Conservation (phyloP, 2,329 filamentous ascomycete species). For the Aureobasidium leucospermi region DNA sequence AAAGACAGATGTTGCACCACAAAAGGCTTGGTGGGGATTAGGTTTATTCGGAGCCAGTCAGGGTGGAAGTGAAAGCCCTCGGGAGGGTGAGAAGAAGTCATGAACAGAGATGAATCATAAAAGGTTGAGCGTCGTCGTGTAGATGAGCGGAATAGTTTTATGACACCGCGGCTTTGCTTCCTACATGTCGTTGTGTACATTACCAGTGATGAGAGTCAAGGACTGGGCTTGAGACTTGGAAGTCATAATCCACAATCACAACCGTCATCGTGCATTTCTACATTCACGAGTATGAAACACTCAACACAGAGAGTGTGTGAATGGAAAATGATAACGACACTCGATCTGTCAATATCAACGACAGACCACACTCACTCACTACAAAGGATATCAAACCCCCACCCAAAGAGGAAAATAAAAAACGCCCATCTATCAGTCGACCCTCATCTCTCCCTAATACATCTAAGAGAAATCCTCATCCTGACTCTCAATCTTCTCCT, state of each 20-base stretch:
- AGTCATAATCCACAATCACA: too few species aligned
- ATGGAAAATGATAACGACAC: too few species aligned
- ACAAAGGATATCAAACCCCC: conserved; percentile 5
- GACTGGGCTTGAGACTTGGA: too few species aligned
- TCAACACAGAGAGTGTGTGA: too few species aligned
- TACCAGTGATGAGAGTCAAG: too few species aligned
- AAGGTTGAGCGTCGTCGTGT: neutral
- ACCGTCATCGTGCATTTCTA: too few species aligned
- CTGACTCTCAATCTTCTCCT: conserved; percentile 69
- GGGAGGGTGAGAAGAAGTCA: neutral
- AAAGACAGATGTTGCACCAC: conserved; percentile 12
- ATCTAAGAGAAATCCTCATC: conserved; percentile 63
- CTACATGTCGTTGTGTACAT: too few species aligned
- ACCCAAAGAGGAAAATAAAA: neutral
- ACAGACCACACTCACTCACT: too few species aligned
- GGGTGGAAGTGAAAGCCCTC: conserved; percentile 13
- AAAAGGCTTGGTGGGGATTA: conserved; percentile 15
- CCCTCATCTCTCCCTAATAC: too few species aligned
- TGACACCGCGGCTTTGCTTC: too few species aligned
- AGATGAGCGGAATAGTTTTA: neutral
- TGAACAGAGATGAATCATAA: neutral
- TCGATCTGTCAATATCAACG: too few species aligned
- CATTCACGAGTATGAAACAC: too few species aligned
- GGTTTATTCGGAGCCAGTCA: conserved; percentile 8
- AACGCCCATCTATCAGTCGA: neutral